Conservation (phyloP, 2,329 filamentous ascomycete species). For the Berkeleyomyces rouxiae region DNA sequence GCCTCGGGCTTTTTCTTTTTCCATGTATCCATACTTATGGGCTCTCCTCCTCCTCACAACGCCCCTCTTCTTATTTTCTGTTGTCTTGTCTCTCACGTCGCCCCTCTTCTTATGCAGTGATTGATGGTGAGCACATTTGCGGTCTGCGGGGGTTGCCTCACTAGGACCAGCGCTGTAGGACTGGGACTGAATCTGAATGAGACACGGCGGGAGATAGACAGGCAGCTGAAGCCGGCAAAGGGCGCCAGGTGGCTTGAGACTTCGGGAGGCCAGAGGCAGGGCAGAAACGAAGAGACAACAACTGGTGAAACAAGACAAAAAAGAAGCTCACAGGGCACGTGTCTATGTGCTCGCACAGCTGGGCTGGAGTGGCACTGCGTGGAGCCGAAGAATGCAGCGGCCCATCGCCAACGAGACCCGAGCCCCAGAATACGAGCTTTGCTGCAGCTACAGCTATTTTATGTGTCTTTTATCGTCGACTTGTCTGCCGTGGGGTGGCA, state of each 20-base stretch:
- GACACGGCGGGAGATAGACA: background rate
- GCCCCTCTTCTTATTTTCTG: background rate
- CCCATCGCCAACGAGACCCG: background rate
- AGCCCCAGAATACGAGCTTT: slow-evolving; percentile 1
- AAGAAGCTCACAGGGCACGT: background rate
- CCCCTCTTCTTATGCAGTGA: no score
- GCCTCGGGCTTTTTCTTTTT: background rate
- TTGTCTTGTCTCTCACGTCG: no score
- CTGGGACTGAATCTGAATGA: background rate
- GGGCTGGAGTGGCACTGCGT: background rate
- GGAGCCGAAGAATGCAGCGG: background rate
- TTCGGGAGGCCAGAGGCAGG: background rate
- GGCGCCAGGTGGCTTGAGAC: background rate
- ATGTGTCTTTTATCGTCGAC: background rate
- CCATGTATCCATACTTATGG: background rate
- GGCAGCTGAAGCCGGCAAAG: background rate
- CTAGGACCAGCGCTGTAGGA: no score
- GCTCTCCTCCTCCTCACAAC: background rate
- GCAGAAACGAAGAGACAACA: background rate
- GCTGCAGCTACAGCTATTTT: background rate
- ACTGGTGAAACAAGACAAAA: background rate
- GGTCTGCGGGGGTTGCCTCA: no score
- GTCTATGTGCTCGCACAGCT: no score
- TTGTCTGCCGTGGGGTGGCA: background rate
- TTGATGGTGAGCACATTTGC: no score